Evolutionary conservation across 2,329 filamentous ascomycete species (phyloP), one percentile per base, ranked within the genome.

Genomic region (Paracoccidioides brasiliensis): DNA sequence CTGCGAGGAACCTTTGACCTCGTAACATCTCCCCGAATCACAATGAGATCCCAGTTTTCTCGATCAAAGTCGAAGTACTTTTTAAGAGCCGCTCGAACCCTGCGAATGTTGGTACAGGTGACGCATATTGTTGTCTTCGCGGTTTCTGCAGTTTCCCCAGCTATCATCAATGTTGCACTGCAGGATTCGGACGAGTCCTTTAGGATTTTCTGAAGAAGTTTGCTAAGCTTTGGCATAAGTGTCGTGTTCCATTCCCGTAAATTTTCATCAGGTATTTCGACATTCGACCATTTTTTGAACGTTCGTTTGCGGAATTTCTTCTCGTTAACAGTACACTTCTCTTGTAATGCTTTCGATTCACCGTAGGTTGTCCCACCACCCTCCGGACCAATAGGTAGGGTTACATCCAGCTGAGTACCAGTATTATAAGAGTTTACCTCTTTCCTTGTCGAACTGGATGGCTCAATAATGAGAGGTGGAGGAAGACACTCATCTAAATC

Each of bases 71-170:
- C 72, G 62, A 84, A 80, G 56, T 80, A 76, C 52, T 78, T 78
- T 59, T 77, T 77, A 49, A 84, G 69, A 6, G 78, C 74, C 35
- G 78, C 75, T 61, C 81, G 79, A 53, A 84, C 78, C 62, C 79
- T 80, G 43, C 76, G 74, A 33, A 73, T 69, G 57, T 79, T 83
- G n/a, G 72, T 74, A 65, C 82, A 85, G 22, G 80, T 82, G 42
- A 85, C 76, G 58, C 82, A 80, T 38, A 84, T 80, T 0, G 82
- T 84, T 0, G 82, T 81, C 56, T 74, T 75, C 6, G 80, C 80
- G 30, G 74, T 79, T 51, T 80, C 76, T 37, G 73, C 68, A 1
- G 77, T 76, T 54, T 80, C 78, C 22, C 82, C 82, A 52, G 82
- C 78, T 63, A 80, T 79, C 58, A 82, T 77, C 9, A 84, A 74